phyloP scores from a whole-genome alignment of 441 rosid genomes.

The Omphalea diandra region DNA sequence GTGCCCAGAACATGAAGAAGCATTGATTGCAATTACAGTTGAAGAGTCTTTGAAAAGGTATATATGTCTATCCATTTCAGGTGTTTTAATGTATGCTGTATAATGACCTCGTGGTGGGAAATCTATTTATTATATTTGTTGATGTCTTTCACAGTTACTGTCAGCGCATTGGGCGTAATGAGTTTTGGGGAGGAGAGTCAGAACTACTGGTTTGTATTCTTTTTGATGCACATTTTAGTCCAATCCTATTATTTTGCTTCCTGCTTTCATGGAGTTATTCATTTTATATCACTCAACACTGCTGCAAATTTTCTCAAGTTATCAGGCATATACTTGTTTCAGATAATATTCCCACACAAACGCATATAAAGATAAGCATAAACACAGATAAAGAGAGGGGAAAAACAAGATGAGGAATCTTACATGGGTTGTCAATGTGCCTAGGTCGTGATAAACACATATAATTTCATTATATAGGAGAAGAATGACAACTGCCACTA shows the following conservation, averaged over 20 bases:
- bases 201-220: conserved; percentile 72
- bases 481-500: not conserved
- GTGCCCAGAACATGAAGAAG: conserved; percentile 66
- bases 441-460: not conserved
- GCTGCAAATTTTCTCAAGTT: not conserved
- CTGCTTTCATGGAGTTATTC: not conserved
- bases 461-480: not conserved
- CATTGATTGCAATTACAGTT: conserved; percentile 71
- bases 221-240: conserved; percentile 15
- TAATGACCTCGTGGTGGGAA: not conserved
- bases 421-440: not conserved
- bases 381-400: not conserved
- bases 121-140: conserved; percentile 15
- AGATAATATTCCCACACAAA: not conserved
- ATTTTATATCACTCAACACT: not conserved
- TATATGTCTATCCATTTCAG: not conserved
- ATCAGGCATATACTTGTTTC: not conserved
- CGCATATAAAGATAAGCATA: not conserved
- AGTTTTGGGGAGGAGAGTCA: conserved; percentile 97
- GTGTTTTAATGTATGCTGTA: conserved; percentile 15
- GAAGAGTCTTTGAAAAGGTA: conserved; percentile 80
- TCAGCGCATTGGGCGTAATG: conserved; percentile 61
- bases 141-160: conserved; percentile 53
- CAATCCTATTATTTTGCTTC: not conserved
- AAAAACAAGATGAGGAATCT: not conserved